Base-by-base conservation (phyloP, 108 stramenopile species). In the Nitzschia sp. region DNA sequence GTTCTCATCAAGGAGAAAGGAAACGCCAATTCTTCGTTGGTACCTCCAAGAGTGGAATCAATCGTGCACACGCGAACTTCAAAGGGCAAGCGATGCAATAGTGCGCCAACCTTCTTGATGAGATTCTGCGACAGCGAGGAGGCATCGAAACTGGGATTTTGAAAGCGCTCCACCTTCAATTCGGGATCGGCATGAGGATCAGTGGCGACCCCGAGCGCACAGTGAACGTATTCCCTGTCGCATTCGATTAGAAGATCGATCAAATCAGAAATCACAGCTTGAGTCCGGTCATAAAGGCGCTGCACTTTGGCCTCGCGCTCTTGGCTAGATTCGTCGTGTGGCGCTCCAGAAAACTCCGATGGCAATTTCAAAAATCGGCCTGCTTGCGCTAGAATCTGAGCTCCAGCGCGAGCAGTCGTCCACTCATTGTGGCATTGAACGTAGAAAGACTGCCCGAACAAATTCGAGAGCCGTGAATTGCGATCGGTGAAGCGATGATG, bases 401-500 rank as follows among this genome's bases (percentile, higher is more conserved):
- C 93, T 29, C 93, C 93, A 45, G 93, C 93, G 34, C 93, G 77
- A 13, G 93, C 93, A 23, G 86, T 90, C 63, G 85, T 94, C 93
- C 93, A 94, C 62, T 94, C 93, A 66, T 78, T 85, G 31, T 87
- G 84, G 34, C 85, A 94, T 50, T 87, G 84, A 31, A 92, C 68
- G 35, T 77, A 87, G 56, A 91, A 92, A 16, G 89, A 71, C 44
- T 87, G 85, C 0, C 90, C 90, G 61, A 94, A 94, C 2, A 84
- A 67, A 38, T 59, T 68, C 28, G 59, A 76, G 13, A 72, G 58
- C 28, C 83, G 76, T 6, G 67, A 71, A 25, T 54, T 61, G 45
- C 71, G 53, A 32, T 89, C 82, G 6, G 66, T 73, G 45, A 66
- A 80, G 30, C 89, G 76, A 64, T 91, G 90, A 54, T 93, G 72